A percentile compares a stretch with the other conserved stretches of the same genome.
Evolutionary conservation across 2,329 filamentous ascomycete genomes (phyloP).

Genomic region (Myriosclerotinia duriaeana): DNA sequence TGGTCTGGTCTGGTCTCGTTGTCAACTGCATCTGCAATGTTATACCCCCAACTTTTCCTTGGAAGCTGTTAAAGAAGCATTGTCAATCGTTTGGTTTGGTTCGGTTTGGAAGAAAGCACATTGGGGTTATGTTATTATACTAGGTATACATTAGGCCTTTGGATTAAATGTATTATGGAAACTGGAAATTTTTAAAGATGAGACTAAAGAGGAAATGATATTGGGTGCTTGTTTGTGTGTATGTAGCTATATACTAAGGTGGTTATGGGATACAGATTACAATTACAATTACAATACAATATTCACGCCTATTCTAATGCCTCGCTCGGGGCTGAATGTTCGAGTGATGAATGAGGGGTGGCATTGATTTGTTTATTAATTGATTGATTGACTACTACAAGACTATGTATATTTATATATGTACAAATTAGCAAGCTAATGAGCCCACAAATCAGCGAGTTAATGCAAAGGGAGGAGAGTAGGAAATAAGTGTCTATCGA

Average conservation of each 20-base stretch:
- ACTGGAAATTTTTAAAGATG: not conserved
- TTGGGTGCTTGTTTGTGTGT: not conserved
- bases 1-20: slow-evolving; percentile 2
- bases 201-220: not conserved
- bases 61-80: not conserved
- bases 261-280: not conserved
- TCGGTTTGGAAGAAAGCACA: not conserved
- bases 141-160: not conserved
- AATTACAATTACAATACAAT: not conserved
- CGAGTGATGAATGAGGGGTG: not conserved
- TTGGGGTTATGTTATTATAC: not conserved
- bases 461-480: not conserved
- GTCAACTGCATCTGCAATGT: slow-evolving; percentile 8
- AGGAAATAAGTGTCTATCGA: not conserved
- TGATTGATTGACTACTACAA: not conserved
- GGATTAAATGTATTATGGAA: not conserved
- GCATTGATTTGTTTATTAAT: not conserved
- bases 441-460: not conserved
- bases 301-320: not conserved
- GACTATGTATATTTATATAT: too few relatives aligned
- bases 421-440: not conserved
- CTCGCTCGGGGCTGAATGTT: not conserved
- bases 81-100: slow-evolving; percentile 7
- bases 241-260: not conserved
- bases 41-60: slow-evolving; percentile 13